Base-by-base conservation (phyloP, 2,329 filamentous ascomycete genomes). In the Pleurostoma richardsiae region DNA sequence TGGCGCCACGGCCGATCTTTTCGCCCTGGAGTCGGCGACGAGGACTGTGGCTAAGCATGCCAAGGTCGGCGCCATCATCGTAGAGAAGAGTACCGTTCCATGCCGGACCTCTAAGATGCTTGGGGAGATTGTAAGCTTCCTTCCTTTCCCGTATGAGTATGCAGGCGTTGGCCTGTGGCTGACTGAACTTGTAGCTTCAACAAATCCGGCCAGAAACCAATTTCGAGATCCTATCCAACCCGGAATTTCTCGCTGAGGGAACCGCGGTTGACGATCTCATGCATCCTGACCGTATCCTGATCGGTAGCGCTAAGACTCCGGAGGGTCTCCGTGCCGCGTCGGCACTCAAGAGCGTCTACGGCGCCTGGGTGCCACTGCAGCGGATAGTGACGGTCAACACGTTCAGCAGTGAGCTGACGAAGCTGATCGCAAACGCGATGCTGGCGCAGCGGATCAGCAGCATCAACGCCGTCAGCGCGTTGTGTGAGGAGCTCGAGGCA, bases 1-100 rank as follows among this genome's bases (percentile, higher is more conserved):
- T 3, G 79, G 80, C 1, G 68, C 68, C 49, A 79, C 80, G 2
- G 75, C 78, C 5, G 78, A 84, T 53, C 66, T 83, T 46, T 71
- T 70, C 19, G 75, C 73, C 6, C 62, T 84, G 4, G 80, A 84
- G 55, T 69, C 69, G 33, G 80, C 78, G 1, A 71, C 73, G 5
- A 66, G 72, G 42, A 72, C 72, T 40, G 76, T 84, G 39, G 80
- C 79, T 3, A 62, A 71, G 36, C 68, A 76, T 44, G 74, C 80
- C 3, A 74, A 68, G 41, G 59, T 63, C 6, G 76, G 75, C 29
- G 72, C 77, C 33, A 80, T 84, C 46, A 69, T 85, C 26, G 80
- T 85, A 4, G 80, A 84, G 62, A 85, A 84, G 63, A 80, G 76
- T 51, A 85, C 81, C 0, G 81, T 85, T 6, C 81, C 81, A 6